Evolutionary conservation across 2,329 filamentous ascomycete genomes (phyloP), one percentile per base, ranked within the genome.

Genomic region (Stachybotrys echinatus): DNA sequence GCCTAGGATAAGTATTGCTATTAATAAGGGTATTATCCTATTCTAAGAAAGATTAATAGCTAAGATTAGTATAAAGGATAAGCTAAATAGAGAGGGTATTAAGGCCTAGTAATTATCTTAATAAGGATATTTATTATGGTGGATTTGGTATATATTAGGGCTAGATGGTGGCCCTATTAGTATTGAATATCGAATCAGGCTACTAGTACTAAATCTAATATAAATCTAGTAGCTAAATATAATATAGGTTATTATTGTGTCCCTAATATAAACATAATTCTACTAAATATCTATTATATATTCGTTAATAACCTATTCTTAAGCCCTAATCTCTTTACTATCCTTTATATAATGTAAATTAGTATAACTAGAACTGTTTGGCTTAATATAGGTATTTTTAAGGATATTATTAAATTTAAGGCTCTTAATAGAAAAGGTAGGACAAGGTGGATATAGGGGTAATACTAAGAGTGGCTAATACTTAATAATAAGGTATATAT

Each of bases 401-500:
- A 43, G 42, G 42, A 43, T 22, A 43, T 43, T 14, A 14, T 43
- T 19, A 14, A 43, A 43, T 19, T 43, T 19, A 43, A 43, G 20
- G 42, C 42, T 43, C 42, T 43, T n/a, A 23, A 43, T 43, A 43
- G 21, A 43, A 43, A 43, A 22, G 20, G 42, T 7, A 7, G 22
- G 20, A 22, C 6, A 21, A 19, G 21, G 12, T 43, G 42, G 42
- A 43, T 14, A 21, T 43, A 23, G 38, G 38, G 38, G n/a, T 20
- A 42, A 42, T 17, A 43, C 20, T 10, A 20, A 23, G 42, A 43
- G 42, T 22, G 20, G 20, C 42, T 19, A 23, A 43, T 20, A 20
- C 20, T n/a, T 43, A 20, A 43, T 43, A 42, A 42, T n/a, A 43
- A 43, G 42, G 42, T 43, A 43, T 20, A 20, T 22, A 43, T 43